These are phyloP conservation scores for Metschnikowia kofuensis DNA, from an alignment of 805 yeast genomes.

Conservation along the genomic window DNA sequence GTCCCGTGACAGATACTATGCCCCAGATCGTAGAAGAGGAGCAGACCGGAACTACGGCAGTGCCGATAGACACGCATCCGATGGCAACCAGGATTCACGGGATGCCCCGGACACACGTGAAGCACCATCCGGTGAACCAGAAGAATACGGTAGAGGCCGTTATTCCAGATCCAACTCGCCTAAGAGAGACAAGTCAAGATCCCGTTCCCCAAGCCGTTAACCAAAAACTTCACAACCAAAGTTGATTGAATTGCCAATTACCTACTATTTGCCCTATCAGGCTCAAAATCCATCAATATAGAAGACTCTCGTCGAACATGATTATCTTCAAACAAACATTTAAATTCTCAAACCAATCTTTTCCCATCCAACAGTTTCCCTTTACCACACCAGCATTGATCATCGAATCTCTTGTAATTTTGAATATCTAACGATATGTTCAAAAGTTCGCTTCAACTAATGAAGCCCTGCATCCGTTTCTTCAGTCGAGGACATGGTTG, in stretches of 20 bases:
- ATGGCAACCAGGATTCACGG: slow-evolving; percentile 14
- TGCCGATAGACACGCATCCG: slow-evolving; percentile 12
- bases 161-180: slow-evolving; percentile 33
- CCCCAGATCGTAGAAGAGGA: slow-evolving; percentile 13
- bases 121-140: slow-evolving; percentile 7
- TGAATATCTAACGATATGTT: too few species aligned
- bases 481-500: too few species aligned
- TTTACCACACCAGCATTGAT: too few species aligned
- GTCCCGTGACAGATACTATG: slow-evolving; percentile 18
- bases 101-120: slow-evolving; percentile 11
- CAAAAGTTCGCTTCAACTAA: too few species aligned
- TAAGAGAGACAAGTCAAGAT: slow-evolving; percentile 36
- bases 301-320: too few species aligned
- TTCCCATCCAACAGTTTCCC: too few species aligned
- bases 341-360: too few species aligned
- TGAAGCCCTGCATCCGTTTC: too few species aligned
- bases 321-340: too few species aligned
- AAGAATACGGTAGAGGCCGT: slow-evolving; percentile 22
- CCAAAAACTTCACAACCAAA: neutral
- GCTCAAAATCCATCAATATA: neutral
- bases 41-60: slow-evolving; percentile 13
- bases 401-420: too few species aligned
- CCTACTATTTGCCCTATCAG: neutral
- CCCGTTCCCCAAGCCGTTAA: slow-evolving; percentile 31
- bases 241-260: neutral